A percentile compares a stretch with the other conserved stretches of the same genome.
phyloP scores from a whole-genome alignment of 1,139 yeast genomes.

The Saccharomyces pastorianus region DNA sequence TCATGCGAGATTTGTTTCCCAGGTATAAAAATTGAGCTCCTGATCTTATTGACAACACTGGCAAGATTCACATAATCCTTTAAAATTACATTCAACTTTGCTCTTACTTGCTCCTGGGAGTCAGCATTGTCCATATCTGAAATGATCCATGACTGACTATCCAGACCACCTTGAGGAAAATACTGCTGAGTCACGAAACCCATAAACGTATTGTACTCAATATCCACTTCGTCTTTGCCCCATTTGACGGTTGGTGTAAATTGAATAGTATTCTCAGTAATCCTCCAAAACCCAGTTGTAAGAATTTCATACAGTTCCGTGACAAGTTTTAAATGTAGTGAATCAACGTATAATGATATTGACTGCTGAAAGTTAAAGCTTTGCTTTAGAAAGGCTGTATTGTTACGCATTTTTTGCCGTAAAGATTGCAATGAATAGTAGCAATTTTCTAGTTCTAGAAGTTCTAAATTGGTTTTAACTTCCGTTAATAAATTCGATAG shows the following conservation, averaged over 20 bases:
- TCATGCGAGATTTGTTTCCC: conserved; percentile 1
- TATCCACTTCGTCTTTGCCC: conserved; percentile 10
- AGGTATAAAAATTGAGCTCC: conserved; percentile 11
- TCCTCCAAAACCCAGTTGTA: conserved; percentile 20
- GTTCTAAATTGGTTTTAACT: conserved; percentile 22
- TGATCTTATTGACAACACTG: conserved; percentile 9
- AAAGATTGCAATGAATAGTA: conserved; percentile 25
- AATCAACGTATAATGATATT: conserved; percentile 20
- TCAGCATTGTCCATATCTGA: conserved; percentile 20
- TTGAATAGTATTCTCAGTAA: conserved; percentile 7
- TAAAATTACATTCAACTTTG: conserved; percentile 10
- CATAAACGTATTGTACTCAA: conserved; percentile 17
- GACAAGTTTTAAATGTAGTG: conserved; percentile 22
- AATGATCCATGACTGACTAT: conserved; percentile 23
- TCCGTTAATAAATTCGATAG: conserved; percentile 19
- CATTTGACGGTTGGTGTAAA: conserved; percentile 9
- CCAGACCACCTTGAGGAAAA: conserved; percentile 15
- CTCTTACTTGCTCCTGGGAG: conserved; percentile 17
- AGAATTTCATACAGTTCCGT: conserved; percentile 15
- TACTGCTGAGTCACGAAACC: conserved; percentile 12
- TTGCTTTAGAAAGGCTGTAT: conserved; percentile 14
- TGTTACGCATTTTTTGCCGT: conserved; percentile 19
- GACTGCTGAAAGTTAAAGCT: conserved; percentile 27
- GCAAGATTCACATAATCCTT: conserved; percentile 13
- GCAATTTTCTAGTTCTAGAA: conserved; percentile 26